These are phyloP conservation scores for Arthrinium phaeospermum DNA, from an alignment of 2,329 filamentous ascomycete genomes.

Conservation along the genomic window DNA sequence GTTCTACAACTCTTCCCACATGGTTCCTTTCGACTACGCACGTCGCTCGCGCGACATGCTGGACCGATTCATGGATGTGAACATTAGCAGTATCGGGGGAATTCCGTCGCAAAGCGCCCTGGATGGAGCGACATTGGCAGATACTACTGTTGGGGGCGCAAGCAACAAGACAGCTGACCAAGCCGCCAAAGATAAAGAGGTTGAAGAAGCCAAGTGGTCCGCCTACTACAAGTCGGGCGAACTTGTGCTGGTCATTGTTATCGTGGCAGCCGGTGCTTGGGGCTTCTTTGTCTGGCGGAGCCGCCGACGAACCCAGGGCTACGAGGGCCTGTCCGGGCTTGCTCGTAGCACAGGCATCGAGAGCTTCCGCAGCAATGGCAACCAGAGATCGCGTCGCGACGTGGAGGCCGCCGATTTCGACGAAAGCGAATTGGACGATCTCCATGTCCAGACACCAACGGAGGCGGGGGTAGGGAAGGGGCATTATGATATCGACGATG, in stretches of 20 bases:
- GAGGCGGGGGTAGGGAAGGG: constrained; percentile 46
- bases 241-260: constrained; percentile 81
- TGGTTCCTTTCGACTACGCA: constrained; percentile 95
- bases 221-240: constrained; percentile 90
- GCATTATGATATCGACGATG: constrained; percentile 66
- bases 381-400: constrained; percentile 53
- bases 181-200: constrained; percentile 69
- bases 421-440: constrained; percentile 68
- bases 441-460: constrained; percentile 58
- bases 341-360: constrained; percentile 48
- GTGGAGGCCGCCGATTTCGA: constrained; percentile 70
- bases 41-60: constrained; percentile 93
- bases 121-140: constrained; percentile 81
- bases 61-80: constrained; percentile 92
- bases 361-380: constrained; percentile 48
- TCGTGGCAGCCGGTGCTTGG: constrained; percentile 75
- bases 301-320: constrained; percentile 60
- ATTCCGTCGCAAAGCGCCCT: constrained; percentile 78
- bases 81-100: constrained; percentile 88
- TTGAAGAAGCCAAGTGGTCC: constrained; percentile 86
- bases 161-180: constrained; percentile 67
- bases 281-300: constrained; percentile 74
- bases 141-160: constrained; percentile 78
- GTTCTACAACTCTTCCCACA: constrained; percentile 95
- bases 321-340: constrained; percentile 54